Evolutionary conservation across 2,329 filamentous ascomycete genomes (phyloP).

Genomic region (Xylariaceae sp.): DNA sequence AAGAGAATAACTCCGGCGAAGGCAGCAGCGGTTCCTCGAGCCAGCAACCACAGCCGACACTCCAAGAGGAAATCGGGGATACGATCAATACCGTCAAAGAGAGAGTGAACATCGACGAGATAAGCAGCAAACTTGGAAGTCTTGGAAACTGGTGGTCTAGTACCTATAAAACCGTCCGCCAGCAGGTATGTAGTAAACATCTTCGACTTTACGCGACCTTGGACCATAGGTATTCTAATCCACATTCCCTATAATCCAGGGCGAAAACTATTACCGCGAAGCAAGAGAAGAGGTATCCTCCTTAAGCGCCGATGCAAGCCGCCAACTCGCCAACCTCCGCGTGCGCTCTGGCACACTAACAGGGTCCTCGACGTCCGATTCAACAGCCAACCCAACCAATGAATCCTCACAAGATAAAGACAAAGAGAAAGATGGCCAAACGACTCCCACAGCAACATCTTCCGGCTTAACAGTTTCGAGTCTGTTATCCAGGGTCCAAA

Average conservation of each 20-base stretch:
- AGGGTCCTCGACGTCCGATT: conserved; percentile 29
- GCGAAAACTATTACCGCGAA: conserved; percentile 78
- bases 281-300: conserved; percentile 79
- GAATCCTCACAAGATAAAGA: conserved; percentile 33
- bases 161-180: too few relatives aligned
- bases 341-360: conserved; percentile 70
- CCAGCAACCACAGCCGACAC: conserved; percentile 45
- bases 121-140: too few relatives aligned
- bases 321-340: conserved; percentile 72
- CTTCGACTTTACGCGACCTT: background rate
- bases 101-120: too few relatives aligned
- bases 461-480: conserved; percentile 44
- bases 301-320: conserved; percentile 75
- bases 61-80: conserved; percentile 87
- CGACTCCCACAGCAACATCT: too few relatives aligned
- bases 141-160: too few relatives aligned
- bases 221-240: conserved; percentile 6
- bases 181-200: conserved; percentile 56
- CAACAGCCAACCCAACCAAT: conserved; percentile 27
- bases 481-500: too few relatives aligned
- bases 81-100: too few relatives aligned
- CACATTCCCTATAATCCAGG: conserved; percentile 42
- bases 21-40: conserved; percentile 7
- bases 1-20: conserved; percentile 35
- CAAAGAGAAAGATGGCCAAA: conserved; percentile 34